These are phyloP conservation scores for Gossypium aridum DNA, from an alignment of 441 rosid genomes.

Conservation along the genomic window DNA sequence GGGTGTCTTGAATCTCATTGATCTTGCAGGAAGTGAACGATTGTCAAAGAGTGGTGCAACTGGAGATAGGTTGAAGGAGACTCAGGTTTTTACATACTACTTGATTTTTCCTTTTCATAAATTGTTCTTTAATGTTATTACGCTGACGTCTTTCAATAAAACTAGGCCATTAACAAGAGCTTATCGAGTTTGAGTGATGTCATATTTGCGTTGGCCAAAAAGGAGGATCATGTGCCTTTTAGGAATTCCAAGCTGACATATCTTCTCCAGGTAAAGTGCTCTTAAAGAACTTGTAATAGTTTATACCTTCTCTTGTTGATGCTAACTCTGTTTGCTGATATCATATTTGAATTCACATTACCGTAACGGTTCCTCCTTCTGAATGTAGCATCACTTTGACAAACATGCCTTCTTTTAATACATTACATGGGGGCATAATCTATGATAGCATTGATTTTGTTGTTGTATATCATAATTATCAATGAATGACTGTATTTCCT, in stretches of 20 bases:
- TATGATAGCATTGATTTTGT: background rate
- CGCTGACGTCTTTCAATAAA: background rate
- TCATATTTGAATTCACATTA: background rate
- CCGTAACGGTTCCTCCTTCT: background rate
- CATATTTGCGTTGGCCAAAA: conserved; percentile 87
- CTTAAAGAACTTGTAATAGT: background rate
- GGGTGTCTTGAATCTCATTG: conserved; percentile 88
- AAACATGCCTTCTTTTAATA: background rate
- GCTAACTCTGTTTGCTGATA: background rate
- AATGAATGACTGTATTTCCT: background rate
- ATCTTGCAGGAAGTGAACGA: conserved; percentile 95
- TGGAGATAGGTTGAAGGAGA: conserved; percentile 89
- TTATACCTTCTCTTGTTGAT: background rate
- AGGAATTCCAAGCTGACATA: conserved; percentile 92
- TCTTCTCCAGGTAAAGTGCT: conserved; percentile 73
- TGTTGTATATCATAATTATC: background rate
- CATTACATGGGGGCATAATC: background rate
- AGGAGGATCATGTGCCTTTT: conserved; percentile 94
- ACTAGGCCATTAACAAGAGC: conserved; percentile 95
- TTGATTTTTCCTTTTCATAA: background rate
- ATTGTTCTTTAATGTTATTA: background rate
- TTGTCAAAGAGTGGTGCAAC: conserved; percentile 87
- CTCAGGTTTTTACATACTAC: conserved; percentile 49
- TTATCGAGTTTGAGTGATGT: conserved; percentile 82
- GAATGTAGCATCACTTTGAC: background rate